These are phyloP conservation scores for Mycena kentingensis DNA, from an alignment of 768 basidiomycete species.

Conservation along the genomic window DNA sequence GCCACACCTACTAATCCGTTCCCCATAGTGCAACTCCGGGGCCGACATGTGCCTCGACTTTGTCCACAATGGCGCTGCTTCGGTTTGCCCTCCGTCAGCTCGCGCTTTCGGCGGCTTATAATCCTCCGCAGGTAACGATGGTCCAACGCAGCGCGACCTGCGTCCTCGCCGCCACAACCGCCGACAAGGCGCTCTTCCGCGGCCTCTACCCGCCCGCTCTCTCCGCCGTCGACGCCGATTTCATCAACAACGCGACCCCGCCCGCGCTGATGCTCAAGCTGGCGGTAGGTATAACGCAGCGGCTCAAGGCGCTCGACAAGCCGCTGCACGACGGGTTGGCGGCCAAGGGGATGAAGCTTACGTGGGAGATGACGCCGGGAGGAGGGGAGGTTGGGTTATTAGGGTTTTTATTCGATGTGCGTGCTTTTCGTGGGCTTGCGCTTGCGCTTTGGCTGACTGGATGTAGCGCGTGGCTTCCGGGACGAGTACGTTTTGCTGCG, in stretches of 20 bases:
- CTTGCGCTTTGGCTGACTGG: not conserved
- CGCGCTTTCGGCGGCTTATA: too few species aligned
- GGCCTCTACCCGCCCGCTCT: not conserved
- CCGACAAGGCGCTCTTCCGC: not conserved
- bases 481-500: constrained; percentile 1
- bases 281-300: constrained; percentile 3
- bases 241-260: constrained; percentile 21
- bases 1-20: not conserved
- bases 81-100: constrained; percentile 1
- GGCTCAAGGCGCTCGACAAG: constrained; percentile 8
- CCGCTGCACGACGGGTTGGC: constrained; percentile 22
- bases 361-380: constrained; percentile 21
- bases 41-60: constrained; percentile 17
- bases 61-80: constrained; percentile 15
- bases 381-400: constrained; percentile 24
- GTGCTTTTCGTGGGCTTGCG: not conserved
- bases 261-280: constrained; percentile 21
- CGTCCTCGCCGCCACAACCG: constrained; percentile 4
- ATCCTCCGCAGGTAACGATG: constrained; percentile 12
- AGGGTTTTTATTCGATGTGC: constrained; percentile 14
- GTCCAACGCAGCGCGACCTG: constrained; percentile 20
- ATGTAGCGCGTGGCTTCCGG: constrained; percentile 11
- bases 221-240: constrained; percentile 16
- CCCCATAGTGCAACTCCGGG: constrained; percentile 13
- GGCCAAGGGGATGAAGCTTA: constrained; percentile 32